Base-by-base conservation (phyloP, 345 rosid species). In the Eucalyptus cloeziana region DNA sequence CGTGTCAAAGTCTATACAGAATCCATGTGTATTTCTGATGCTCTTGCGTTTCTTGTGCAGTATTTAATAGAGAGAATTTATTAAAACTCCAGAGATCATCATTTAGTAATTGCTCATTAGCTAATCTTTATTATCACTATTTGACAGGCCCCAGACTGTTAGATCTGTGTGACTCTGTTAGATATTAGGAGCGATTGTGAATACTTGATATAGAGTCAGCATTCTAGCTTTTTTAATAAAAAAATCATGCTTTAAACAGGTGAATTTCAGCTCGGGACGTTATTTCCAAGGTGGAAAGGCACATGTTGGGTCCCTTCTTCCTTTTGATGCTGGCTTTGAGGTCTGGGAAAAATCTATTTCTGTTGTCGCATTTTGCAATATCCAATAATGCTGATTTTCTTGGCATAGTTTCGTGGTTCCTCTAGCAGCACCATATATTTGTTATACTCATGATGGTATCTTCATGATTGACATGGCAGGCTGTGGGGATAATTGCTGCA, bases 321-420 rank as follows among this genome's bases (percentile, higher is more conserved):
- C 99, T 19, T 94, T 97, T 89, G 98, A 96, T 94, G 96, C 98
- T 88, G 99, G 99, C 88, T 97, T 97, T 92, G 99, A 97, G 98
- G 99, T 96, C 40, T 50, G 54, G 47, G 50, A 81, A 40, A 83
- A 13, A 79, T 24, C n/a, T 37, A 54, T 30, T 81, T 15, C 52
- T 51, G 44, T 27, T 76, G 62, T 27, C 30, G 7, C 49, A 27
- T 64, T 43, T 25, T 67, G 88, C 31, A 87, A 52, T 49, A 58
- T 62, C 24, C 11, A 37, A 44, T 87, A 62, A 40, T 40, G 47
- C 43, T 21, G 83, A 37, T 71, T 71, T 10, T 37, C 27, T 37
- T 71, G 47, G 83, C 83, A 76, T 76, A 76, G 47, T 40, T 71
- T 33, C 11, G 83, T 37, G 27, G 83, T 76, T 76, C 83, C 47